Evolutionary conservation across 2,329 filamentous ascomycete genomes (phyloP).

Genomic region (Penicillium janthinellum): DNA sequence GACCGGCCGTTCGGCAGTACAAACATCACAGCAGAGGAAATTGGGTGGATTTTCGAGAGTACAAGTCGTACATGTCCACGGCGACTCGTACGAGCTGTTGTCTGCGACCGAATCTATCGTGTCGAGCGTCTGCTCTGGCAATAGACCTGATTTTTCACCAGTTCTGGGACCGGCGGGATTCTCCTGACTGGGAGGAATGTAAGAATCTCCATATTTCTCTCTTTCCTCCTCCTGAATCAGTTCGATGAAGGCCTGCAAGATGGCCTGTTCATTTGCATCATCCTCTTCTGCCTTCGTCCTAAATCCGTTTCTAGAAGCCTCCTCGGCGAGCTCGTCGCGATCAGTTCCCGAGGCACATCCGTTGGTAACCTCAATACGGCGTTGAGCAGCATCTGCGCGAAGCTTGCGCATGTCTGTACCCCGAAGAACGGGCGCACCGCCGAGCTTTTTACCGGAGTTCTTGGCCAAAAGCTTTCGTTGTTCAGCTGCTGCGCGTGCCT

Average conservation of each 20-base stretch:
- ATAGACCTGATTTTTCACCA: slow-evolving; percentile 39
- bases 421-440: slow-evolving; percentile 60
- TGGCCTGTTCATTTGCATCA: slow-evolving; percentile 83
- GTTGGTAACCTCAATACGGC: slow-evolving; percentile 65
- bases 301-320: slow-evolving; percentile 73
- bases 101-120: slow-evolving; percentile 23
- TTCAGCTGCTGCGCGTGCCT: slow-evolving; percentile 74
- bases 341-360: slow-evolving; percentile 76
- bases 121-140: slow-evolving; percentile 6
- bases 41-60: slow-evolving; percentile 64
- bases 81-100: slow-evolving; percentile 40
- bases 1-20: slow-evolving; percentile 56
- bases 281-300: slow-evolving; percentile 84
- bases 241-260: slow-evolving; percentile 82
- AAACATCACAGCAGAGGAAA: slow-evolving; percentile 63
- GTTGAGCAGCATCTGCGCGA: slow-evolving; percentile 71
- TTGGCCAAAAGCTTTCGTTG: slow-evolving; percentile 61
- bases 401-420: slow-evolving; percentile 71
- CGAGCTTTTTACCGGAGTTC: slow-evolving; percentile 71
- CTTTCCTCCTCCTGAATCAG: slow-evolving; percentile 77
- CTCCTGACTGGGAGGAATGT: slow-evolving; percentile 55
- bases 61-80: slow-evolving; percentile 63
- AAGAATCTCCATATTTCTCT: slow-evolving; percentile 60
- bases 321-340: slow-evolving; percentile 65
- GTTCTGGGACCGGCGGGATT: slow-evolving; percentile 53